Conservation (phyloP, 2,329 filamentous ascomycete species). For the Hymenotorrendiella dingleyae region DNA sequence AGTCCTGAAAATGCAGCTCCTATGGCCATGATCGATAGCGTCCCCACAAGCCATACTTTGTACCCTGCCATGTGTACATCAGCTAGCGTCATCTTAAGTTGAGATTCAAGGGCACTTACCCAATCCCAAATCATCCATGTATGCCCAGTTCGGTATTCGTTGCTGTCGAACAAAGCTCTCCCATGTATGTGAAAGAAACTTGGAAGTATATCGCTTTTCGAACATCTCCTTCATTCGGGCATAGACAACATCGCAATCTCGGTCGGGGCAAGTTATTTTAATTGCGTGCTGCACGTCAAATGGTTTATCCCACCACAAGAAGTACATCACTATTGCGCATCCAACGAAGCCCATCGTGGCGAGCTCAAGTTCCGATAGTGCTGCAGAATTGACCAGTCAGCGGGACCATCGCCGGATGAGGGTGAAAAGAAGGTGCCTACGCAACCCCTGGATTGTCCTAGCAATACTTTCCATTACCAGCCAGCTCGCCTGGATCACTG, state of each 20-base stretch:
- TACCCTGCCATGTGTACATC: background rate
- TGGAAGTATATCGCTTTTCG: background rate
- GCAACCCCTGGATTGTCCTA: background rate
- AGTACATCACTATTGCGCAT: constrained; percentile 6
- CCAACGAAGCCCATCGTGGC: constrained; percentile 4
- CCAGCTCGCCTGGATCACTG: constrained; percentile 6
- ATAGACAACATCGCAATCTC: background rate
- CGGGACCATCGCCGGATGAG: too few species aligned
- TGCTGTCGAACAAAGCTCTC: background rate
- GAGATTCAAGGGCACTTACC: background rate
- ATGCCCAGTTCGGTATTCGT: background rate
- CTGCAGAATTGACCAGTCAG: too few species aligned
- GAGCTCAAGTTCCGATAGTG: constrained; percentile 1
- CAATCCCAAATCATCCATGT: background rate
- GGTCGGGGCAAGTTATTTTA: background rate
- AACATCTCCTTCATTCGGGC: background rate
- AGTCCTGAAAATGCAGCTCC: constrained; percentile 3
- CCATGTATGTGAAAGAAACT: background rate
- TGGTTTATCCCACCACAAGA: constrained; percentile 8
- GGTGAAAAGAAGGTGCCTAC: too few species aligned
- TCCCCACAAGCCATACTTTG: background rate
- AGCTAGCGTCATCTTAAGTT: background rate
- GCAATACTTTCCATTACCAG: constrained; percentile 3
- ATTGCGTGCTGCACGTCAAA: constrained; percentile 6
- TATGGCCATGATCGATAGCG: background rate